Base-by-base conservation (phyloP, 805 yeast species). In the Torulaspora maleeae region DNA sequence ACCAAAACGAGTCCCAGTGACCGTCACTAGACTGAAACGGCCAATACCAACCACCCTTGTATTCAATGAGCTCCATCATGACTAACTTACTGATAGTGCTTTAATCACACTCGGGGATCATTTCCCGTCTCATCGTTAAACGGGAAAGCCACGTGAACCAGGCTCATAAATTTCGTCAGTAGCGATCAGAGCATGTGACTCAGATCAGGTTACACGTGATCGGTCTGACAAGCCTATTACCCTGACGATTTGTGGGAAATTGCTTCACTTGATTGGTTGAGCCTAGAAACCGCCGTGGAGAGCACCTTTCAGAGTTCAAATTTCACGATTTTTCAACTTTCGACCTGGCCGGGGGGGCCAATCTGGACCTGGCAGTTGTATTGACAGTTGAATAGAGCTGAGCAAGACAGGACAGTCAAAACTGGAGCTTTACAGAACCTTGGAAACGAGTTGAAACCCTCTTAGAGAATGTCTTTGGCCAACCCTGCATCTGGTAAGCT, bases 401-500 rank as follows among this genome's bases (percentile, higher is more conserved):
- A 7, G 25, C 25, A 7, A 7, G 25, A 22, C 25, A 22, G 25
- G 25, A 22, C 25, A 7, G 8, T 22, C 3, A 3, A 8, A 22
- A 4, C 25, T 22, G 25, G 4, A 4, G 10, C 6, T 22, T 2
- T 6, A 7, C 2, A 7, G 25, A 22, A 22, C 25, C 25, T 27
- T 37, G 30, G 24, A 27, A 27, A 11, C 40, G 27, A 12, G 6
- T 27, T 37, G 27, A 15, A 27, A 12, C n/a, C 30, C 4, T 5
- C 7, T 19, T 19, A 19, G 22, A 20, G 12, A 41, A 64, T 64
- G 69, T 58, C 68, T 39, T 53, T 65, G 52, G 68, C 64, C 35
- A 66, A 59, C 53, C 74, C 82, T 59, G 85, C 87, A 56, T 81
- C 91, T 62, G 75, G 85, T 64, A 91, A 89, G 75, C 75, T 91